Evolutionary conservation across 75 land plant species (phyloP).

Genomic region (Picea glauca): DNA sequence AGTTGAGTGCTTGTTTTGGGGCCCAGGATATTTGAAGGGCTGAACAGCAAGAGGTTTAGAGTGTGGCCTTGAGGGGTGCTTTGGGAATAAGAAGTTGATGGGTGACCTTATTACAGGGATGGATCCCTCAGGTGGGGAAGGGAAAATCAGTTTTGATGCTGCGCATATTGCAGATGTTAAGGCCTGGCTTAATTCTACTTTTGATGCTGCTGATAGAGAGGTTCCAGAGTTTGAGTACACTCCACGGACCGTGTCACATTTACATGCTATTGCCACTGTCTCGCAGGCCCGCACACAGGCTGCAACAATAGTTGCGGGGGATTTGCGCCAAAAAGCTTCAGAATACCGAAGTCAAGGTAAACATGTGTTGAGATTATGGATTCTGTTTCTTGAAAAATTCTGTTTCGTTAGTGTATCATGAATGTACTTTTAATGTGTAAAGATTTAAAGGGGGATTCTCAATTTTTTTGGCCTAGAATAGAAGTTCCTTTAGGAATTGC

Average conservation of each 20-base stretch:
- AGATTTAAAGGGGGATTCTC: no score
- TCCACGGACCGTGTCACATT: constrained; percentile 64
- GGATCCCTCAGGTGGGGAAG: not conserved
- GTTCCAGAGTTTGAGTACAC: constrained; percentile 94
- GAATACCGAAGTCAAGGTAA: constrained; percentile 83
- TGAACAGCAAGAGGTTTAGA: no score
- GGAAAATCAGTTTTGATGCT: constrained; percentile 37
- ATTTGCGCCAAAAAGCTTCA: constrained; percentile 79
- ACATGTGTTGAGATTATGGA: not conserved
- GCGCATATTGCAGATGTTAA: constrained; percentile 73
- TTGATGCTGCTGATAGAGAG: constrained; percentile 67
- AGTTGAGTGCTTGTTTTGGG: no score
- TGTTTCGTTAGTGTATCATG: no score
- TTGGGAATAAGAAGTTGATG: no score
- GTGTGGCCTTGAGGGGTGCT: no score
- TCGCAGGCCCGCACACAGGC: constrained; percentile 84
- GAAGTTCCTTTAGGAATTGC: no score
- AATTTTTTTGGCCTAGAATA: no score
- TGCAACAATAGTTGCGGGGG: constrained; percentile 70
- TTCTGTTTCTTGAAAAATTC: not conserved
- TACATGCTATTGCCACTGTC: constrained; percentile 64
- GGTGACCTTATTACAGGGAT: no score
- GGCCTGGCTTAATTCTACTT: constrained; percentile 73
- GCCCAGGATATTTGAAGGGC: no score
- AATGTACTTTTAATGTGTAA: no score